Base-by-base conservation (phyloP, 2,329 filamentous ascomycete species). In the Aspergillus hiratsukae region DNA sequence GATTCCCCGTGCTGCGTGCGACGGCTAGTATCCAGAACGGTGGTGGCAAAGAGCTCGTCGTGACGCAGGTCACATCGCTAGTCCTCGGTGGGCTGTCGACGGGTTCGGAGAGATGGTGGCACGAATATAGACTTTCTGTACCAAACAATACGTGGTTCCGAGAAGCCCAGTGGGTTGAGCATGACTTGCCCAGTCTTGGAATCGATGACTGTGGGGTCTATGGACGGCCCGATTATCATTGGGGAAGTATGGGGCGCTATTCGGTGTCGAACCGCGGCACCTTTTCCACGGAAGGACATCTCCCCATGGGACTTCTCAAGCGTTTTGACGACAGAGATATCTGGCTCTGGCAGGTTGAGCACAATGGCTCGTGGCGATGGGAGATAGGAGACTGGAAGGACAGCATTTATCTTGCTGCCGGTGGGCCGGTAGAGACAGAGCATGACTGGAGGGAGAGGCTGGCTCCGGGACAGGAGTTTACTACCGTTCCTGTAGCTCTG, bases 341-440 rank as follows among this genome's bases (percentile, higher is more conserved):
- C 1, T 73, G 70, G 68, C 55, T 74, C 17, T 74, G 72, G 71
- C 70, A 73, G 55, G 56, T 75, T 10, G 72, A 75, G 43, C 65
- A 67, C 49, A 74, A 71, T 46, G 71, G 71, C 1, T 72, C 70
- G 7, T 74, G 72, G 72, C 57, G 62, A 25, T 74, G 69, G 70
- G 72, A 75, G 53, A 59, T 74, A 9, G 71, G 72, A 3, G 71
- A 75, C 59, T 70, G 59, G 53, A 58, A 64, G n/a, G 68, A 74
- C 43, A 65, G 62, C 31, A 40, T 73, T 10, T 75, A 73, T 52
- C 45, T 74, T 0, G 66, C 62, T 11, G 60, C 63, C 1, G 58
- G 61, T 0, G 72, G 72, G 0, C 72, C 72, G 0, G 66, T 58
- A 0, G 58, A 60, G 10, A 41, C 52, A 3, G 63, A 72, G 29